Evolutionary conservation across 2,329 filamentous ascomycete species (phyloP).

Genomic region (Beauveria caledonica): DNA sequence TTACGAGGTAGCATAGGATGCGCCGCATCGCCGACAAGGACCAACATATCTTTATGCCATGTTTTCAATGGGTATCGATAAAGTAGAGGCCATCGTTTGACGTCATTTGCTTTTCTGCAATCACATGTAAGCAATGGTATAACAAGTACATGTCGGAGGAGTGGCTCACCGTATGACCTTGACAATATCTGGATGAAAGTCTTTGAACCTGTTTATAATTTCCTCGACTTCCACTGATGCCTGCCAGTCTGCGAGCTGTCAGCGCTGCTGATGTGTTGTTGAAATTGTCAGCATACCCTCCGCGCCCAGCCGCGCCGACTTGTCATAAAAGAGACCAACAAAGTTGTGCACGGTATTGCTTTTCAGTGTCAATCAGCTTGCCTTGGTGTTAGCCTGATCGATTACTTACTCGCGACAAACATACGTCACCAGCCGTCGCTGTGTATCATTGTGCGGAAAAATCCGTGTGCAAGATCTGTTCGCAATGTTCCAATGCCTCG

Average conservation of each 20-base stretch:
- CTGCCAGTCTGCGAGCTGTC: constrained; percentile 22
- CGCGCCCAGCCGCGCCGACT: constrained; percentile 13
- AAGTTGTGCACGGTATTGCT: constrained; percentile 28
- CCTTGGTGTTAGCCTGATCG: neutral
- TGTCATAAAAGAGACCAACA: constrained; percentile 23
- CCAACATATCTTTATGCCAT: constrained; percentile 25
- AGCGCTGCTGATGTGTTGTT: neutral
- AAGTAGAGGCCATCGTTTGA: constrained; percentile 28
- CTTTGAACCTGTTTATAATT: constrained; percentile 21
- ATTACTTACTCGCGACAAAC: constrained; percentile 23
- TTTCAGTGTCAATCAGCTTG: neutral
- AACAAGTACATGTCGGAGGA: neutral
- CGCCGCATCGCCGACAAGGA: constrained; percentile 29
- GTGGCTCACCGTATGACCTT: constrained; percentile 16
- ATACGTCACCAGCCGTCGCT: constrained; percentile 25
- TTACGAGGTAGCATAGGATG: constrained; percentile 32
- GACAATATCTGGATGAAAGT: constrained; percentile 20
- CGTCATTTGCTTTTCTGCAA: constrained; percentile 25
- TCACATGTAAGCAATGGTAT: neutral
- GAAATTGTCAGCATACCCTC: constrained; percentile 14
- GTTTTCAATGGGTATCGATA: constrained; percentile 25
- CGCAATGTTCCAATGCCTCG: constrained; percentile 23
- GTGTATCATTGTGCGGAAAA: constrained; percentile 16
- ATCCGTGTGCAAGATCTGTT: constrained; percentile 19
- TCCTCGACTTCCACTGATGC: constrained; percentile 22